Percentiles rank a stretch among this genome's conserved stretches.
Evolutionary conservation across 2,329 filamentous ascomycete species (phyloP).

Genomic region (Elsinoe fawcettii): DNA sequence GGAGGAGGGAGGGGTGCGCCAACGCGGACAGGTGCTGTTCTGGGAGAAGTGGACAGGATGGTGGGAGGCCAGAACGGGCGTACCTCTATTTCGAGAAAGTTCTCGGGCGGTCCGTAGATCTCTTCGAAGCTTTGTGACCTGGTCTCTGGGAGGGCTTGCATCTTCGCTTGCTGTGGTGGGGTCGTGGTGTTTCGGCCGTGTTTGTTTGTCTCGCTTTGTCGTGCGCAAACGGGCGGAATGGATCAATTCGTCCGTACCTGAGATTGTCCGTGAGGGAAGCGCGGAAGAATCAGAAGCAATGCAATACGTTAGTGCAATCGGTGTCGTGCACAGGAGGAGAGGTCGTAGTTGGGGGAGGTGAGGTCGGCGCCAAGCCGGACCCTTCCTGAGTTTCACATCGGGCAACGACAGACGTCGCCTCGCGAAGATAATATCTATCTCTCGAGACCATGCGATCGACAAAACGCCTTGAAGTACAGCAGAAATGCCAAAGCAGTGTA

Average conservation of each 20-base stretch:
- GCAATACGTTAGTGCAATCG: background rate
- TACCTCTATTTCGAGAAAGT: conserved; percentile 97
- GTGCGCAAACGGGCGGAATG: background rate
- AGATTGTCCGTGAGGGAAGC: background rate
- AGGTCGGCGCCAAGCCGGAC: background rate
- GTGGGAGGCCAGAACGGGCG: conserved; percentile 21
- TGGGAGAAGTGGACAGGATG: conserved; percentile 4
- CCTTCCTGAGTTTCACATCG: background rate
- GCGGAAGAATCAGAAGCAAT: background rate
- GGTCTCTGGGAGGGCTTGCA: conserved; percentile 59
- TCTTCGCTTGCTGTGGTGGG: conserved; percentile 27
- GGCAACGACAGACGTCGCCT: background rate
- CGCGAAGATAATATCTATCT: no score
- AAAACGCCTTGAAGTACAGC: no score
- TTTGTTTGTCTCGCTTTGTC: conserved; percentile 2
- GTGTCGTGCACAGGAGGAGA: background rate
- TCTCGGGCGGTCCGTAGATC: conserved; percentile 96
- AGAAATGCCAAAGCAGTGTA: no score
- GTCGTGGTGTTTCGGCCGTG: background rate
- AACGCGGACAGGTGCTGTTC: background rate
- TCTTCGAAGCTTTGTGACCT: conserved; percentile 96
- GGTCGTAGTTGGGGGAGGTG: background rate
- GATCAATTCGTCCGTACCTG: no score
- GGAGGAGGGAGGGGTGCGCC: conserved; percentile 11
- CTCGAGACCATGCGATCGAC: no score